These are phyloP conservation scores for Laburnicola sp. DNA, from an alignment of 2,329 filamentous ascomycete genomes.

Conservation along the genomic window DNA sequence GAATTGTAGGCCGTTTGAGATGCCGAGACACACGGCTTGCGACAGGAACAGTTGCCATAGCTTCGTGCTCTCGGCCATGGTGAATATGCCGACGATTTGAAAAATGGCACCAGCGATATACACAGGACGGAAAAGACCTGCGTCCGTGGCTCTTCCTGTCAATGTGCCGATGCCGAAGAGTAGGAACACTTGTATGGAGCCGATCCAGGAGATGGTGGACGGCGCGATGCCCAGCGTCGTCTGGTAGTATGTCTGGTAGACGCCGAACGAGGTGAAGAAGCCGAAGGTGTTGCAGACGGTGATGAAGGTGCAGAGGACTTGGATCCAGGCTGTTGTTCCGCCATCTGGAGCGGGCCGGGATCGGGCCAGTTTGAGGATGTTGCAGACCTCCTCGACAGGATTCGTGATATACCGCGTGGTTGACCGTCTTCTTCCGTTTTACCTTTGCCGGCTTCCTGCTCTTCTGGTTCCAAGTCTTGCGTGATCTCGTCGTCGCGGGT, in stretches of 20 bases:
- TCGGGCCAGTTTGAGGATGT: slow-evolving; percentile 25
- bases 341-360: slow-evolving; percentile 49
- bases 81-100: slow-evolving; percentile 42
- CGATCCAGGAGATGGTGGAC: slow-evolving; percentile 40
- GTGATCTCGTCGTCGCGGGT: slow-evolving; percentile 23
- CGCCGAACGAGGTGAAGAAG: slow-evolving; percentile 59
- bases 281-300: slow-evolving; percentile 62
- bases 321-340: slow-evolving; percentile 59
- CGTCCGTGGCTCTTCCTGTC: slow-evolving; percentile 36
- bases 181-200: slow-evolving; percentile 38
- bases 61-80: slow-evolving; percentile 31
- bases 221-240: slow-evolving; percentile 43
- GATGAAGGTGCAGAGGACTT: slow-evolving; percentile 54
- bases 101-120: slow-evolving; percentile 34
- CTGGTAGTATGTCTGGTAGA: slow-evolving; percentile 59
- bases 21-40: slow-evolving; percentile 61
- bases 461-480: slow-evolving; percentile 11
- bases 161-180: slow-evolving; percentile 37
- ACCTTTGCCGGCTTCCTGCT: slow-evolving; percentile 4
- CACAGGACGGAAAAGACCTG: slow-evolving; percentile 33
- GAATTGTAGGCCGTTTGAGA: slow-evolving; percentile 56
- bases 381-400: slow-evolving; percentile 28
- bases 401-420: slow-evolving; percentile 15
- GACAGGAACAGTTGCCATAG: slow-evolving; percentile 43
- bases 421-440: not conserved